Percentiles rank a stretch among this genome's conserved stretches.
These are phyloP conservation scores for Theileria orientalis DNA, from an alignment of 169 alveolate species.

Conservation along the genomic window DNA sequence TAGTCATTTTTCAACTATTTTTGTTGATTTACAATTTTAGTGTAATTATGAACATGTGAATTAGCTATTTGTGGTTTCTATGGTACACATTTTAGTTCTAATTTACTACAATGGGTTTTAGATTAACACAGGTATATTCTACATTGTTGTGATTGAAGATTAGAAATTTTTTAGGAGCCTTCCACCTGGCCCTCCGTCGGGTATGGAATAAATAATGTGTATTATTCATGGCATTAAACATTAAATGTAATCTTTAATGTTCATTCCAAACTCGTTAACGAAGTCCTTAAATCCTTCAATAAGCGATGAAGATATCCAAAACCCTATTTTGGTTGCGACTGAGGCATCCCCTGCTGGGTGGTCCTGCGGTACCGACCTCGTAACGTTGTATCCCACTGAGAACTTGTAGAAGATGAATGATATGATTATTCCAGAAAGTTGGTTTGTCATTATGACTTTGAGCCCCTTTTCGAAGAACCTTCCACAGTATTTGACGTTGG, in stretches of 20 bases:
- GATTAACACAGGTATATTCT: too few relatives aligned
- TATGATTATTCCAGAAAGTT: neutral
- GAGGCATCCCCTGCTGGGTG: neutral
- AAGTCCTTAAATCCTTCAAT: neutral
- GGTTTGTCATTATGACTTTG: neutral
- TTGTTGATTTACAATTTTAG: too few relatives aligned
- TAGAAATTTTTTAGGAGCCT: too few relatives aligned
- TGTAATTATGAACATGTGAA: too few relatives aligned
- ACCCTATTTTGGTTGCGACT: neutral
- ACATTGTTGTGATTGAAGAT: too few relatives aligned
- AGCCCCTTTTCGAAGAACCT: slow-evolving; percentile 3
- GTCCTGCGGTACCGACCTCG: neutral
- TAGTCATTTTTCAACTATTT: too few relatives aligned
- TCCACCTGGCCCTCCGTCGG: too few relatives aligned
- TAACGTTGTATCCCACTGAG: slow-evolving; percentile 8
- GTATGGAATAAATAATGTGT: too few relatives aligned
- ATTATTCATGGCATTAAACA: too few relatives aligned
- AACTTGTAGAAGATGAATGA: slow-evolving; percentile 8
- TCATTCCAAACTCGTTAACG: slow-evolving; percentile 1
- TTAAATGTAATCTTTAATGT: slow-evolving; percentile 13
- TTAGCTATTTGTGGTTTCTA: too few relatives aligned
- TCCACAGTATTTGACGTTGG: slow-evolving; percentile 7
- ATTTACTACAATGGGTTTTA: too few relatives aligned
- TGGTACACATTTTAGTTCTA: too few relatives aligned
- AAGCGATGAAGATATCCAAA: neutral